A percentile compares a stretch with the other conserved stretches of the same genome.
phyloP scores from a whole-genome alignment of 345 rosid species.

The Sonneratia alba region DNA sequence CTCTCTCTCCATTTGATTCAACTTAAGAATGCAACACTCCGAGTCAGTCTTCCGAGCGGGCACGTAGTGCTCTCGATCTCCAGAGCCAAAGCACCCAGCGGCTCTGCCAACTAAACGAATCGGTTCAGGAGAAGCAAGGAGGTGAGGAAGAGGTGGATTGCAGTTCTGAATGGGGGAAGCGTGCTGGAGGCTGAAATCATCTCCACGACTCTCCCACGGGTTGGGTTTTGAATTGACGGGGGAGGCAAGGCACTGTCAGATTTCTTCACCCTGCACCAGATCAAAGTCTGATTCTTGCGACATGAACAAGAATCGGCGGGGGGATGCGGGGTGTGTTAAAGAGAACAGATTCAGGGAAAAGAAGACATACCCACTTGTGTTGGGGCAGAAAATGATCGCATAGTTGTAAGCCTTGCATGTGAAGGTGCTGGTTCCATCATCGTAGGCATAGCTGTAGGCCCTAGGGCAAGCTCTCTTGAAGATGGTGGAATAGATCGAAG shows the following conservation, averaged over 20 bases:
- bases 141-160: slow-evolving; percentile 22
- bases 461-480: slow-evolving; percentile 83
- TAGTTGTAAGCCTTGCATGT: slow-evolving; percentile 82
- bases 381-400: slow-evolving; percentile 69
- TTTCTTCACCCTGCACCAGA: slow-evolving; percentile 22
- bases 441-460: slow-evolving; percentile 82
- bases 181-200: slow-evolving; percentile 38
- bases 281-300: background rate
- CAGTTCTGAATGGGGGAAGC: slow-evolving; percentile 23
- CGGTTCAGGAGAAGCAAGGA: slow-evolving; percentile 12
- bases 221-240: background rate
- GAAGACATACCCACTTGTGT: slow-evolving; percentile 20
- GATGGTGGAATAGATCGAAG: slow-evolving; percentile 61
- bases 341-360: background rate
- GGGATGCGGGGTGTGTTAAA: background rate
- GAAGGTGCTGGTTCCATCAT: slow-evolving; percentile 71
- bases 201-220: slow-evolving; percentile 15
- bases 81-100: background rate
- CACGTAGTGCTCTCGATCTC: background rate
- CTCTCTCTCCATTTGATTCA: background rate
- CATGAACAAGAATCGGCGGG: background rate
- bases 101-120: background rate
- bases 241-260: slow-evolving; percentile 13
- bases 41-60: background rate
- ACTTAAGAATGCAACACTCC: background rate